These are phyloP conservation scores for Mycogone perniciosa DNA, from an alignment of 2,329 filamentous ascomycete species.

Conservation along the genomic window DNA sequence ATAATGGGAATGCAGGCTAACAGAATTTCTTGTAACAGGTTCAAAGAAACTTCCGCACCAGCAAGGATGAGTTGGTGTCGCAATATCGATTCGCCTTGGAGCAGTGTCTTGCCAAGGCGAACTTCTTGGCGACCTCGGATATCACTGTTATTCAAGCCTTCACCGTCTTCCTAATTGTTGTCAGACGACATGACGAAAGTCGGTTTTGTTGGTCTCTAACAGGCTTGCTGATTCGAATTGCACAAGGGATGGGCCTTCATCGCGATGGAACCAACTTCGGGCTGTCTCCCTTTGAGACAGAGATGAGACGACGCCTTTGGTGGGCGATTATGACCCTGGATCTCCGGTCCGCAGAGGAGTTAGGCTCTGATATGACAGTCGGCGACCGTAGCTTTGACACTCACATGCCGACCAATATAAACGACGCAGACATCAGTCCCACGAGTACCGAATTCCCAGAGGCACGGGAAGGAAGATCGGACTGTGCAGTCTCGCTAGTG, in stretches of 20 bases:
- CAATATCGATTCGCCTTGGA: constrained; percentile 50
- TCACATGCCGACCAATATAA: constrained; percentile 42
- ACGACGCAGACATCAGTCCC: constrained; percentile 42
- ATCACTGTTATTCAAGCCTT: constrained; percentile 53
- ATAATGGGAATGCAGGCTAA: not conserved
- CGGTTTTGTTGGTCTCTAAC: constrained; percentile 56
- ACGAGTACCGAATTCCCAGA: constrained; percentile 40
- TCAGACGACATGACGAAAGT: constrained; percentile 41
- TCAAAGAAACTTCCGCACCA: constrained; percentile 35
- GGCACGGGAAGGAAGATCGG: constrained; percentile 45
- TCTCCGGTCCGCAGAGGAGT: constrained; percentile 47
- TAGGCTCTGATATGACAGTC: constrained; percentile 42
- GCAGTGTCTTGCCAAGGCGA: constrained; percentile 50
- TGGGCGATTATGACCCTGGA: constrained; percentile 55
- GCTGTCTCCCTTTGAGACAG: constrained; percentile 51
- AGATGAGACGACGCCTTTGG: constrained; percentile 56
- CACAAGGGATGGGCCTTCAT: constrained; percentile 55
- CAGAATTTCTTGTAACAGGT: constrained; percentile 15
- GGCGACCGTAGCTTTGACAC: constrained; percentile 40
- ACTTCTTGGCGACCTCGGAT: constrained; percentile 52
- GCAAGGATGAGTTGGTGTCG: constrained; percentile 38
- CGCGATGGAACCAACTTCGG: constrained; percentile 46
- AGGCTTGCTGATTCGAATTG: constrained; percentile 51
- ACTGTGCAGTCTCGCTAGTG: constrained; percentile 43
- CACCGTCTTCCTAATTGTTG: constrained; percentile 47